These are phyloP conservation scores for Astrocystis sublimbata DNA, from an alignment of 495 filamentous ascomycete species.

Conservation along the genomic window DNA sequence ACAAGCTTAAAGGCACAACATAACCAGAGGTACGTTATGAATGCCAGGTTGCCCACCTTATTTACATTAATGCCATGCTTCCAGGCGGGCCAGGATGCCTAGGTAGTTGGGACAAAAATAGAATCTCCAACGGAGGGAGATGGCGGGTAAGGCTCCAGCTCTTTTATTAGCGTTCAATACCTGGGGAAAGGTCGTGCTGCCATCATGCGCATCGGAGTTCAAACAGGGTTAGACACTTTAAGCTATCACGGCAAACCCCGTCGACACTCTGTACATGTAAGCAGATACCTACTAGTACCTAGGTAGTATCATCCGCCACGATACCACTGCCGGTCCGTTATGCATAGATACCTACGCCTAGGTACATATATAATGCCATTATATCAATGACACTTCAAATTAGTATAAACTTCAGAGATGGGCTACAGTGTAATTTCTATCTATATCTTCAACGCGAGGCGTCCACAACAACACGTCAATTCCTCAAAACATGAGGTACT, in stretches of 20 bases:
- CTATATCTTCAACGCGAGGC: not conserved
- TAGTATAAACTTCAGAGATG: no score
- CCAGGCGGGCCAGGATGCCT: not conserved
- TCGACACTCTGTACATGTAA: not conserved
- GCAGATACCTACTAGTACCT: no score
- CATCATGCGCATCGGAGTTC: slow-evolving; percentile 8
- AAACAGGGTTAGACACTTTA: slow-evolving; percentile 9
- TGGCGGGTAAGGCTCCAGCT: not conserved
- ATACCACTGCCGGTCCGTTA: no score
- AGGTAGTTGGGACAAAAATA: slow-evolving; percentile 1
- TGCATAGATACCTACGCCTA: no score
- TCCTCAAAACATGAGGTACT: not conserved
- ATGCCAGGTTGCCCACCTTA: no score
- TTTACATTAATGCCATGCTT: no score
- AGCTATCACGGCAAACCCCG: slow-evolving; percentile 9
- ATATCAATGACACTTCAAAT: no score
- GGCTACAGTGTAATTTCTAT: not conserved
- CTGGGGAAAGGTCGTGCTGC: slow-evolving; percentile 10
- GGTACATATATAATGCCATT: no score
- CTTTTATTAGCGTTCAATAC: not conserved
- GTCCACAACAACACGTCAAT: not conserved
- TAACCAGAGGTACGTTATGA: no score
- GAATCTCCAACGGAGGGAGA: not conserved
- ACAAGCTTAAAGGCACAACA: not conserved
- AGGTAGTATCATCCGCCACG: no score